Percentiles rank a stretch among this genome's conserved stretches.
Conservation (phyloP, 2,329 filamentous ascomycete genomes). For the Gremmenia infestans region DNA sequence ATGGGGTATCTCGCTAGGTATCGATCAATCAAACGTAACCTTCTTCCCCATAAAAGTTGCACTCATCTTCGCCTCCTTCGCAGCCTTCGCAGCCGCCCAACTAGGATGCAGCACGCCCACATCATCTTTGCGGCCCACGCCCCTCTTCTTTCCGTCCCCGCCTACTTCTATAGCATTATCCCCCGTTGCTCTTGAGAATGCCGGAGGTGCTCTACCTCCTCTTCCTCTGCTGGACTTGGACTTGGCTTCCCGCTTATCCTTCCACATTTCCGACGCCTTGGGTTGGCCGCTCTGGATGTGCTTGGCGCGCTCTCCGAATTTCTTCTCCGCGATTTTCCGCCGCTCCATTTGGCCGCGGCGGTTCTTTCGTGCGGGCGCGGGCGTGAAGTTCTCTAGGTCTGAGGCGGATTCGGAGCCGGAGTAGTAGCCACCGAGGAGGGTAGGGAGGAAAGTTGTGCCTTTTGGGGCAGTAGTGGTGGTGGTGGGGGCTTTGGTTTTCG, state of each 20-base stretch:
- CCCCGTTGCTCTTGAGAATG: constrained; percentile 15
- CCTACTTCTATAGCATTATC: constrained; percentile 24
- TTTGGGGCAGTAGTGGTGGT: constrained; percentile 10
- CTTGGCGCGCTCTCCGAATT: constrained; percentile 62
- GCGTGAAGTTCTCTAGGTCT: constrained; percentile 54
- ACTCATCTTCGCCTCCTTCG: constrained; percentile 51
- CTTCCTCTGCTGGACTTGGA: constrained; percentile 22
- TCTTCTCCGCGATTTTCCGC: constrained; percentile 75
- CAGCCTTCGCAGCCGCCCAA: constrained; percentile 54
- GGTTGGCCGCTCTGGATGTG: constrained; percentile 28
- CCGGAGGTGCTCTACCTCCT: neutral
- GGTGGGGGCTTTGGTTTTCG: constrained; percentile 9
- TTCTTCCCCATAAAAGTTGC: constrained; percentile 52
- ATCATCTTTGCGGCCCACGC: constrained; percentile 41
- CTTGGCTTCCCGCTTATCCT: constrained; percentile 37
- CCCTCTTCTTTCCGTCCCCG: constrained; percentile 28
- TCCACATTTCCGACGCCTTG: constrained; percentile 9
- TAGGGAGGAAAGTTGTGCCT: constrained; percentile 63
- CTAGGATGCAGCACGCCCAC: constrained; percentile 54
- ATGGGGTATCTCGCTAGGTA: constrained; percentile 10
- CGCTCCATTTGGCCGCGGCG: constrained; percentile 72
- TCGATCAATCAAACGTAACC: constrained; percentile 49
- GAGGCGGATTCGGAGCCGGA: constrained; percentile 68
- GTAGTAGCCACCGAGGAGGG: constrained; percentile 74
- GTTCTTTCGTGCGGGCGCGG: constrained; percentile 61